Conservation (phyloP, 2,329 filamentous ascomycete genomes). For the Albophoma yamanashiensis region DNA sequence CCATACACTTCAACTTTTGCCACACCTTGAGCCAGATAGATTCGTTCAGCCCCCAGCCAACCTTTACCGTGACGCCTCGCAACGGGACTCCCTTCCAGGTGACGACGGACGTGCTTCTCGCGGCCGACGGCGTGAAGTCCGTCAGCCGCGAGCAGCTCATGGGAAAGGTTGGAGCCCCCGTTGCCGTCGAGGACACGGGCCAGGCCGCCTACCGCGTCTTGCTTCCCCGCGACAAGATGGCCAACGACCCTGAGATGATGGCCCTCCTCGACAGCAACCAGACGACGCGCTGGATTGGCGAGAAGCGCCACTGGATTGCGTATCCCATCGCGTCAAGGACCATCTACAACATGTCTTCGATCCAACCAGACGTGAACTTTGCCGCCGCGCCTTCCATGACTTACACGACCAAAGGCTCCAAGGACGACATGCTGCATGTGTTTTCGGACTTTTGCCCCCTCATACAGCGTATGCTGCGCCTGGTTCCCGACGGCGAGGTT, state of each 20-base stretch:
- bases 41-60: slow-evolving; percentile 47
- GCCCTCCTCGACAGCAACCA: slow-evolving; percentile 55
- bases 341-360: slow-evolving; percentile 54
- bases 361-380: slow-evolving; percentile 51
- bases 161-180: slow-evolving; percentile 34
- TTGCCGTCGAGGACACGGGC: slow-evolving; percentile 55
- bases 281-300: slow-evolving; percentile 67
- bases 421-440: slow-evolving; percentile 49
- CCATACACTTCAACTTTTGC: slow-evolving; percentile 59
- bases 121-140: slow-evolving; percentile 46
- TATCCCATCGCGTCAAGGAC: slow-evolving; percentile 61
- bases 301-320: slow-evolving; percentile 65
- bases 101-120: slow-evolving; percentile 41
- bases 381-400: slow-evolving; percentile 45
- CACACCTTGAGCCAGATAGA: slow-evolving; percentile 43
- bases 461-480: slow-evolving; percentile 46
- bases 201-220: slow-evolving; percentile 75
- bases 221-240: slow-evolving; percentile 57
- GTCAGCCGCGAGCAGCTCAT: slow-evolving; percentile 42
- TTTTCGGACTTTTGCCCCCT: slow-evolving; percentile 51
- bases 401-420: slow-evolving; percentile 53
- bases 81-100: slow-evolving; percentile 42
- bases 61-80: slow-evolving; percentile 48
- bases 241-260: slow-evolving; percentile 55
- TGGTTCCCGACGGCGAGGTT: slow-evolving; percentile 51